A percentile compares a stretch with the other conserved stretches of the same genome.
phyloP scores from a whole-genome alignment of 805 yeast species.

The Myxozyma lipomycoides region DNA sequence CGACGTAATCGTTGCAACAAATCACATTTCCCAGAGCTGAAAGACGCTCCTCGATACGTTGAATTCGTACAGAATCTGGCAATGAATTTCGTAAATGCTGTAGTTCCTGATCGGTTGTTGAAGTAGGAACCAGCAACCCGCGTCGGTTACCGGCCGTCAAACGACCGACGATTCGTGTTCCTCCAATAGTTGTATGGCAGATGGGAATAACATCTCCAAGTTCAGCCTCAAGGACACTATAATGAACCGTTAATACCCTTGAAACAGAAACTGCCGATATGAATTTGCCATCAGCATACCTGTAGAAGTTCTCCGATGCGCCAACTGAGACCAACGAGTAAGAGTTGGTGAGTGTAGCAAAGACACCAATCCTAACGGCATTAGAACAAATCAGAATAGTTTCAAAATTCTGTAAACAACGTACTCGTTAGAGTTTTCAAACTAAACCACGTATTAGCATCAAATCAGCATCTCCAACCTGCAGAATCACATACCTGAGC shows the following conservation, averaged over 20 bases:
- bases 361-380: slow-evolving; percentile 66
- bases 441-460: slow-evolving; percentile 35
- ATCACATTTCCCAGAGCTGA: slow-evolving; percentile 97
- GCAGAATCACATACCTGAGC: slow-evolving; percentile 36
- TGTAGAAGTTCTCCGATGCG: slow-evolving; percentile 72
- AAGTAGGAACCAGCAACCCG: slow-evolving; percentile 94
- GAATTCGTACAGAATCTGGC: slow-evolving; percentile 93
- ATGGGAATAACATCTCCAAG: slow-evolving; percentile 95
- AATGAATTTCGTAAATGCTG: slow-evolving; percentile 95
- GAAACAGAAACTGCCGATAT: neutral
- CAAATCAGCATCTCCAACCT: too few species aligned
- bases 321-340: slow-evolving; percentile 96
- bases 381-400: neutral
- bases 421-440: slow-evolving; percentile 75
- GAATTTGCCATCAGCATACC: slow-evolving; percentile 40
- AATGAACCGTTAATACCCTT: slow-evolving; percentile 37
- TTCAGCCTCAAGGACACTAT: slow-evolving; percentile 96
- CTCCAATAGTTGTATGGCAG: slow-evolving; percentile 96
- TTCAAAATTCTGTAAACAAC: slow-evolving; percentile 12
- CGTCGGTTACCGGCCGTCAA: slow-evolving; percentile 97
- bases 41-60: slow-evolving; percentile 95
- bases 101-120: slow-evolving; percentile 96
- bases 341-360: slow-evolving; percentile 90
- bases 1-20: slow-evolving; percentile 98
- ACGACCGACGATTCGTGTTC: slow-evolving; percentile 95